These are phyloP conservation scores for Penicillium rolfsii DNA, from an alignment of 2,329 filamentous ascomycete species.

Conservation along the genomic window DNA sequence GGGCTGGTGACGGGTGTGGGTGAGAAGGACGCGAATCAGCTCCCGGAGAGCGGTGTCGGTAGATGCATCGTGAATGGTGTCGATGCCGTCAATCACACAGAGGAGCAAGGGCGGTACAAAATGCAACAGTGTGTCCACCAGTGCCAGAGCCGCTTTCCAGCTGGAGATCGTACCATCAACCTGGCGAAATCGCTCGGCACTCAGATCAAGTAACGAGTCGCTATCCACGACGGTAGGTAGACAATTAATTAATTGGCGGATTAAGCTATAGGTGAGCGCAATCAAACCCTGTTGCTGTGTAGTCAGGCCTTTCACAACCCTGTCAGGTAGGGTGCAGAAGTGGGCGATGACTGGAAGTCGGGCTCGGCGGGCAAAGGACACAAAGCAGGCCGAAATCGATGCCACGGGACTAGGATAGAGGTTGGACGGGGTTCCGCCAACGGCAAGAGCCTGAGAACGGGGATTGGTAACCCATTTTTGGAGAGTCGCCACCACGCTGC, in stretches of 20 bases:
- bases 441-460: conserved; percentile 38
- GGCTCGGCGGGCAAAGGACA: conserved; percentile 35
- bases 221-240: conserved; percentile 42
- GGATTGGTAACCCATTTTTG: conserved; percentile 40
- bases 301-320: conserved; percentile 28
- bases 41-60: conserved; percentile 40
- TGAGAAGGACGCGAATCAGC: conserved; percentile 38
- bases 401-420: conserved; percentile 34
- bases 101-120: conserved; percentile 43
- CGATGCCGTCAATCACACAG: conserved; percentile 42
- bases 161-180: conserved; percentile 40
- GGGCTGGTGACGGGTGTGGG: conserved; percentile 36
- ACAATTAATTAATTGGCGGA: conserved; percentile 44
- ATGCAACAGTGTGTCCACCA: conserved; percentile 42
- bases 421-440: conserved; percentile 36
- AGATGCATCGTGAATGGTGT: conserved; percentile 37
- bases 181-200: conserved; percentile 39
- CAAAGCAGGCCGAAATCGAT: conserved; percentile 41
- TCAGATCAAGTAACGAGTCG: conserved; percentile 40
- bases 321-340: conserved; percentile 38
- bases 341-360: conserved; percentile 42
- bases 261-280: conserved; percentile 44
- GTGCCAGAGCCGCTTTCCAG: conserved; percentile 42
- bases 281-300: conserved; percentile 38
- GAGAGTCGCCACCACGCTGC: conserved; percentile 34